Percentiles rank a stretch among this genome's conserved stretches.
Conservation (phyloP, 2,329 filamentous ascomycete genomes). For the Epichloe elymi region DNA sequence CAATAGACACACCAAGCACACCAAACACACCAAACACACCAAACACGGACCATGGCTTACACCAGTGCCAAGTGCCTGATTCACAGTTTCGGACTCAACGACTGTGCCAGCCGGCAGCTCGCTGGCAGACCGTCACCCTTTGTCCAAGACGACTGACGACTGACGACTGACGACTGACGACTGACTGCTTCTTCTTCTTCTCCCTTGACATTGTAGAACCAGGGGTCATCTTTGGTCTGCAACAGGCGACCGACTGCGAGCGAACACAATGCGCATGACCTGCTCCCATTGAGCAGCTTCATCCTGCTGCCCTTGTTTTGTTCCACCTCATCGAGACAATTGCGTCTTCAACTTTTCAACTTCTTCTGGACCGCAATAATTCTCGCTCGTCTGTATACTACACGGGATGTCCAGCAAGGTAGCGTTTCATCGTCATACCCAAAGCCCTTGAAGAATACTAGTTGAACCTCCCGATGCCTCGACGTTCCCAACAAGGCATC, state of each 20-base stretch:
- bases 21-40: not conserved
- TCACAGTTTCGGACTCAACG: not conserved
- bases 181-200: no score
- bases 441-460: not conserved
- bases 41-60: constrained; percentile 3
- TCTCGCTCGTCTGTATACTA: not conserved
- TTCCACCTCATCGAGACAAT: not conserved
- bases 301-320: not conserved
- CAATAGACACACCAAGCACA: not conserved
- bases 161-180: not conserved
- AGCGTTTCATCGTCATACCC: not conserved
- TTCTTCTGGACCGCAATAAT: not conserved
- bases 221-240: not conserved
- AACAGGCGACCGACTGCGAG: not conserved
- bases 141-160: not conserved
- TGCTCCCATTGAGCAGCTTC: not conserved
- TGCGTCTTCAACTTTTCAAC: not conserved
- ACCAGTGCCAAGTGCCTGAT: constrained; percentile 4
- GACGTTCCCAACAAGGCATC: not conserved
- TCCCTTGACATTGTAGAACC: not conserved
- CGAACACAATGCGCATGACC: not conserved
- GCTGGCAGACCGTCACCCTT: not conserved
- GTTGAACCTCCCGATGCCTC: not conserved
- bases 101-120: constrained; percentile 2
- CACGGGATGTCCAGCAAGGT: not conserved